Evolutionary conservation across 495 filamentous ascomycete genomes (phyloP).

Genomic region (Xylaria cubensis): DNA sequence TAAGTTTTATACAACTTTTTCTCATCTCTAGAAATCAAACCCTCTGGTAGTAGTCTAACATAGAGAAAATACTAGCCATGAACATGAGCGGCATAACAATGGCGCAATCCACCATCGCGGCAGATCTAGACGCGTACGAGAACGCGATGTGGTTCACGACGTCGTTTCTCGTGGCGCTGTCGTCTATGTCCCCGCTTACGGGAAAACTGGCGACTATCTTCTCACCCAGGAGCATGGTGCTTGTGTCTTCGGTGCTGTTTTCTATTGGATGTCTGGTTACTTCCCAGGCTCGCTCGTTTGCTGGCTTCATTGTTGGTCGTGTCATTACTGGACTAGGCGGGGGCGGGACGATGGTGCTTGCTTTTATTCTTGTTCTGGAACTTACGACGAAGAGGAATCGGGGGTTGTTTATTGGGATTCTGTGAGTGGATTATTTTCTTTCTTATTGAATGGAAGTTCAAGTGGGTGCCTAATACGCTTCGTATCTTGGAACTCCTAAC

Average conservation of each 20-base stretch:
- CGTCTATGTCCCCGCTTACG: constrained; percentile 67
- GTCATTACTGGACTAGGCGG: constrained; percentile 68
- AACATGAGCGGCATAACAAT: constrained; percentile 81
- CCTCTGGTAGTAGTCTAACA: too few relatives aligned
- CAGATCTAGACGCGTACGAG: constrained; percentile 73
- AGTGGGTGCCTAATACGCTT: neutral
- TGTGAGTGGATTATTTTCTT: constrained; percentile 49
- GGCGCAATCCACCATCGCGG: constrained; percentile 73
- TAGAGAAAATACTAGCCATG: constrained; percentile 56
- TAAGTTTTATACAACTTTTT: constrained; percentile 20
- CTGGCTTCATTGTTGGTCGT: constrained; percentile 69
- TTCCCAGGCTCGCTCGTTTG: constrained; percentile 60
- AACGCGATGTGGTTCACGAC: constrained; percentile 78
- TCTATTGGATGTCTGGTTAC: constrained; percentile 68
- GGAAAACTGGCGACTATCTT: constrained; percentile 74
- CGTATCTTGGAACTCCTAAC: neutral
- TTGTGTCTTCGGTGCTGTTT: constrained; percentile 62
- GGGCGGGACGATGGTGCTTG: constrained; percentile 69
- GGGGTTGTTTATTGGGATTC: constrained; percentile 72
- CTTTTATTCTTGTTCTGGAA: constrained; percentile 73
- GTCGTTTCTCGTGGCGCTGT: constrained; percentile 73
- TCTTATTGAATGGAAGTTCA: neutral
- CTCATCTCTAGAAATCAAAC: neutral
- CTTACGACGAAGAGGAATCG: constrained; percentile 66
- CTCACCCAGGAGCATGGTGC: constrained; percentile 65